Conservation (phyloP, 164 flowering plant species). For the Euptelea pleiosperma region DNA sequence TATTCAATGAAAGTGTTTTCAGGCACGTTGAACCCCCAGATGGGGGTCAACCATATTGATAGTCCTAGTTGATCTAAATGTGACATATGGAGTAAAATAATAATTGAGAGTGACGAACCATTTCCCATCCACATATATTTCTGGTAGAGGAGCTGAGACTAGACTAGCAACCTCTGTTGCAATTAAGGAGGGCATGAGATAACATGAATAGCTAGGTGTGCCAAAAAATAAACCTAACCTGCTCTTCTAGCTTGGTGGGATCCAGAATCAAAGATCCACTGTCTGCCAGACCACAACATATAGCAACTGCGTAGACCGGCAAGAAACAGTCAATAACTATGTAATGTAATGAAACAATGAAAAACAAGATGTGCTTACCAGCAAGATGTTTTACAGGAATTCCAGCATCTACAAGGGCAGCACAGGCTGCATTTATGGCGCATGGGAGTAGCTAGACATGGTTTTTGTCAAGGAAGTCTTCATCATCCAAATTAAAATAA, state of each 20-base stretch:
- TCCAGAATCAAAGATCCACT: slow-evolving; percentile 60
- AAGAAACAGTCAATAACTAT: background rate
- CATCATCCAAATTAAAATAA: background rate
- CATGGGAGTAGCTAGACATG: slow-evolving; percentile 77
- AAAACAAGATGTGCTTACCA: slow-evolving; percentile 42
- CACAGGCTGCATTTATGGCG: slow-evolving; percentile 91
- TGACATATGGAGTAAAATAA: background rate
- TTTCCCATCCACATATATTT: background rate
- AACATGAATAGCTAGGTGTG: background rate
- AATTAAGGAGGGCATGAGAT: background rate
- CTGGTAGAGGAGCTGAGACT: background rate
- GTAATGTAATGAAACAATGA: background rate
- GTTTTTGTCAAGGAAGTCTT: slow-evolving; percentile 35
- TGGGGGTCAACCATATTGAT: background rate
- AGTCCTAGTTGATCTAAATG: background rate
- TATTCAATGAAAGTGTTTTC: no score
- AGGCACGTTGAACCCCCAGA: no score
- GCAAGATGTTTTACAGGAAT: slow-evolving; percentile 90
- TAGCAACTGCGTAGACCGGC: slow-evolving; percentile 53
- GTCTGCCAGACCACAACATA: slow-evolving; percentile 68
- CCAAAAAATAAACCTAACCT: slow-evolving; percentile 46
- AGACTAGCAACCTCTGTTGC: background rate
- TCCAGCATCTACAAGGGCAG: slow-evolving; percentile 95
- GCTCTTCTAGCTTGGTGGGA: slow-evolving; percentile 86
- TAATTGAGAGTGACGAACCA: background rate